phyloP scores from a whole-genome alignment of 371 early-diverging fungal genomes.

The Dichotomocladium elegans region DNA sequence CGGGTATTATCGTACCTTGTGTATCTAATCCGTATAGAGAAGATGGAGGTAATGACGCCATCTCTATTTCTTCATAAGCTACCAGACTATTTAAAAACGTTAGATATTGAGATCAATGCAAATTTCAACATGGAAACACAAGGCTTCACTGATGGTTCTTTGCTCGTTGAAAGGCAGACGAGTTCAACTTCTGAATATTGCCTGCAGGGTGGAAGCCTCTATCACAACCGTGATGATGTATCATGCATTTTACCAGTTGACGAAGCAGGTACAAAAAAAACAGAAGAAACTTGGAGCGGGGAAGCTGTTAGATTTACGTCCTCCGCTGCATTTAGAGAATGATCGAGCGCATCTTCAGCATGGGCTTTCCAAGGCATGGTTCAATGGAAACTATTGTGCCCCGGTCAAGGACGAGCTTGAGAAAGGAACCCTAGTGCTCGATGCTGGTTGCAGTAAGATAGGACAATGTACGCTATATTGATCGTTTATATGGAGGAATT shows the following conservation, averaged over 20 bases:
- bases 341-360: conserved; percentile 1
- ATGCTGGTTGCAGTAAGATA: conserved; percentile 25
- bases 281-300: conserved; percentile 13
- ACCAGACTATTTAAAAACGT: too few species aligned
- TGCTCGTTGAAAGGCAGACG: too few species aligned
- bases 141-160: conserved; percentile 3
- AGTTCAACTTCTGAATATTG: too few species aligned
- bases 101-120: too few species aligned
- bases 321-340: neutral
- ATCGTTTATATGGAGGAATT: too few species aligned
- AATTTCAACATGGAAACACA: too few species aligned
- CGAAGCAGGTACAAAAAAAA: conserved; percentile 27
- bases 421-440: conserved; percentile 17
- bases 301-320: neutral
- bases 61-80: too few species aligned
- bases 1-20: too few species aligned
- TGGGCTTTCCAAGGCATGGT: neutral
- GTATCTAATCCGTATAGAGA: too few species aligned
- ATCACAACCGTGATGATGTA: conserved; percentile 32
- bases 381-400: conserved; percentile 2
- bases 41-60: too few species aligned
- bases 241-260: conserved; percentile 50
- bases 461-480: too few species aligned
- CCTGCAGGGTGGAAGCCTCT: conserved; percentile 47
- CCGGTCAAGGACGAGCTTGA: conserved; percentile 7